These are phyloP conservation scores for Gnomoniopsis sp. DNA, from an alignment of 2,329 filamentous ascomycete genomes.

Conservation along the genomic window DNA sequence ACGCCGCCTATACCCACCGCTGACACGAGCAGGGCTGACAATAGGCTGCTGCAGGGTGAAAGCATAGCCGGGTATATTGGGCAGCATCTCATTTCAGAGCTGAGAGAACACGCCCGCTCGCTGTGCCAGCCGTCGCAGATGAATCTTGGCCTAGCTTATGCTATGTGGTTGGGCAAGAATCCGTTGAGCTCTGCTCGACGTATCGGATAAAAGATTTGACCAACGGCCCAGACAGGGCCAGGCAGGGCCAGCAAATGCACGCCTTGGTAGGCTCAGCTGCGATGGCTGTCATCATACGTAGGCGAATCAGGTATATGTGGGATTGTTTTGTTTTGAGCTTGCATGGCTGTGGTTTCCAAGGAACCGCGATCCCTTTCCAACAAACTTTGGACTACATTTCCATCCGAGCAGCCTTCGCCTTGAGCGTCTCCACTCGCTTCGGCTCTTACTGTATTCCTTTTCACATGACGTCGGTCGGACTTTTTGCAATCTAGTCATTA, in stretches of 20 bases:
- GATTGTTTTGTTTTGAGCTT: background rate
- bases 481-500: background rate
- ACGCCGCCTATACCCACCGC: background rate
- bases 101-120: background rate
- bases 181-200: background rate
- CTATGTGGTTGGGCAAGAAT: background rate
- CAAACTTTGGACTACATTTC: background rate
- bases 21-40: background rate
- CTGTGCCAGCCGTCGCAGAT: background rate
- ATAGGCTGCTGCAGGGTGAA: slow-evolving; percentile 3
- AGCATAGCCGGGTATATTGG: background rate
- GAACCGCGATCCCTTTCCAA: background rate
- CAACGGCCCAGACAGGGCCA: background rate
- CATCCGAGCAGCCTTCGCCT: background rate
- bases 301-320: background rate
- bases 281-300: background rate
- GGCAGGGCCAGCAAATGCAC: background rate
- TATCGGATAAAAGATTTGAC: background rate
- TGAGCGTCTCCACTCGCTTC: background rate
- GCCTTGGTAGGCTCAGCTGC: background rate
- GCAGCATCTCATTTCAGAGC: background rate
- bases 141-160: background rate
- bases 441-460: background rate
- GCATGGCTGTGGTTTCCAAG: background rate
- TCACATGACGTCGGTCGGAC: background rate